Evolutionary conservation across 176 grass and related monocot genomes (phyloP), one percentile per base, ranked within the genome.

Genomic region (Bothriochloa decipiens): DNA sequence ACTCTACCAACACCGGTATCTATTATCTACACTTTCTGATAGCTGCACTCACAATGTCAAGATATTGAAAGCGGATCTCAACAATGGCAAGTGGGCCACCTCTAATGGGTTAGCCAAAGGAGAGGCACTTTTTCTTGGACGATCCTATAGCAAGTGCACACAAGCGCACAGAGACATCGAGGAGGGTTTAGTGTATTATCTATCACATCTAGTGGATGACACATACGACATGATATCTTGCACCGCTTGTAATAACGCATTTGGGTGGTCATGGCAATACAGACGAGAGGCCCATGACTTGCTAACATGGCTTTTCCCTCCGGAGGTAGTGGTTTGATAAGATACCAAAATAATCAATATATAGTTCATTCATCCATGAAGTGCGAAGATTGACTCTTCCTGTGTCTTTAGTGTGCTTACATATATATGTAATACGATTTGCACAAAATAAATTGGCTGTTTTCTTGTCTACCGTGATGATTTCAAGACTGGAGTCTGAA

Each of bases 241-340:
- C 1, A n/a, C 22, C 10, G 2, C 55, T 60, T 11, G 55, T 60
- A 1, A 60, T 0, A 60, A 2, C 1, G 6, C 20, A 60, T 60
- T 60, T 60, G 20, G 6, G 20, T n/a, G 22, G 55, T 22, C 55
- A 60, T 23, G 55, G 55, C 20, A 23, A 26, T 64, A 25, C 1
- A 60, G 0, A 23, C 7, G 8, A 0, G 55, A n/a, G 55, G 0
- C 0, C 3, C 1, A 20, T 9, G 0, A 3, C 6, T 60, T n/a
- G 1, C 55, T 60, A 23, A 23, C 55, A 7, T 60, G 55, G 55
- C 17, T 60, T 60, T 60, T 60, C 55, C 47, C 40, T n/a, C n/a
- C n/a, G n/a, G n/a, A n/a, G n/a, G n/a, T n/a, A n/a, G n/a, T n/a
- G n/a, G n/a, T n/a, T n/a, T n/a, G n/a, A n/a, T n/a, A n/a, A n/a